Evolutionary conservation across 2,329 filamentous ascomycete species (phyloP), one percentile per base, ranked within the genome.

Genomic region (Nakataea oryzae): DNA sequence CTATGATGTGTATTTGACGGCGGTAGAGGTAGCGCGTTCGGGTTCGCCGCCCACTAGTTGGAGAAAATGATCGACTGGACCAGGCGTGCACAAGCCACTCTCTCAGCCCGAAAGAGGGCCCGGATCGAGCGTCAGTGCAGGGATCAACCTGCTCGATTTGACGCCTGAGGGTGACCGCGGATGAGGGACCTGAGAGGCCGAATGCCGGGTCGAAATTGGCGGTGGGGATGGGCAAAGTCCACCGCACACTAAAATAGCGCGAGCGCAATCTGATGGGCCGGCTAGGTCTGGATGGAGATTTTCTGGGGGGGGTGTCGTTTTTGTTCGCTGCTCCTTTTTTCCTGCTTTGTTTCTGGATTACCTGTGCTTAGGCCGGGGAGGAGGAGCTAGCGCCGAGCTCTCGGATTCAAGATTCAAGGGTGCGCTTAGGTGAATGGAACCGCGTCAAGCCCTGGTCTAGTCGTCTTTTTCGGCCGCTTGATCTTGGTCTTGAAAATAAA

Each of bases 1-100:
- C 71, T 70, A 66, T 64, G 68, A 68, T 70, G 70, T 69, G 70
- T 74, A 73, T 75, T 73, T 73, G 73, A 73, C 68, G 68, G 70
- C 69, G 68, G 70, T 69, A 71, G 67, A 63, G 66, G 66, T 72
- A 71, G 72, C 68, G 73, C 69, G 62, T 57, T 66, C 62, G 64
- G 65, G 62, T 63, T 63, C 64, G 59, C 62, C 58, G 62, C 61
- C 64, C 66, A 61, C 41, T 62, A 63, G 62, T 64, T 64, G 21
- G 63, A 66, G 29, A 57, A 64, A 60, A 60, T 62, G 30, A 62
- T 60, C 63, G 63, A 62, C 63, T 62, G 58, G 61, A 59, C 47
- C 55, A 61, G 41, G 59, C 62, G 58, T 41, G 64, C 64, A 63
- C 63, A 64, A 64, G 63, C 64, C 65, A 66, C 59, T 57, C 56